Evolutionary conservation across 495 filamentous ascomycete genomes (phyloP).

Genomic region (Penicillium subrubescens): DNA sequence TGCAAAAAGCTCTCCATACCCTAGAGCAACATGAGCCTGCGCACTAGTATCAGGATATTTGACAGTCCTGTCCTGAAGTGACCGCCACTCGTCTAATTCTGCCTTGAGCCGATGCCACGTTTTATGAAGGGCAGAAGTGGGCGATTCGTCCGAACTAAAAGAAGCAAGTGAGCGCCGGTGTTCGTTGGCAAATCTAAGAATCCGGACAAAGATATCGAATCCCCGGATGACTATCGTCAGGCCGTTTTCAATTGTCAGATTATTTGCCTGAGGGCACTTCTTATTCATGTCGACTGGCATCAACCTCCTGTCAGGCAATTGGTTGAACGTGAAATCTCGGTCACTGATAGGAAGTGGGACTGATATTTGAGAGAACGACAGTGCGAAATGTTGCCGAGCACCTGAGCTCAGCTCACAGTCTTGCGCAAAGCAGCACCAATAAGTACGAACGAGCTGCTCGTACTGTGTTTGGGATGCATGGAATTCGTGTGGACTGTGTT

Average conservation of each 20-base stretch:
- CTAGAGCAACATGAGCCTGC: slow-evolving; percentile 45
- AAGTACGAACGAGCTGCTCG: slow-evolving; percentile 48
- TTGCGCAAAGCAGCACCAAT: slow-evolving; percentile 50
- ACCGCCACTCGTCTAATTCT: slow-evolving; percentile 47
- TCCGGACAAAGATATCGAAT: slow-evolving; percentile 48
- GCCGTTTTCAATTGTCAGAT: slow-evolving; percentile 41
- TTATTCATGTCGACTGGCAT: slow-evolving; percentile 43
- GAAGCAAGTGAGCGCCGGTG: slow-evolving; percentile 37
- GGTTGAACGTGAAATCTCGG: slow-evolving; percentile 44
- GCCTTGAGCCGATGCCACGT: slow-evolving; percentile 39
- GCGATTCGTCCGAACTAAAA: slow-evolving; percentile 16
- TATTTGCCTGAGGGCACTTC: slow-evolving; percentile 18
- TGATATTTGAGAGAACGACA: slow-evolving; percentile 46
- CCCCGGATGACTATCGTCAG: slow-evolving; percentile 45
- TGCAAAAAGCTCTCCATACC: slow-evolving; percentile 47
- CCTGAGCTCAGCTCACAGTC: slow-evolving; percentile 50
- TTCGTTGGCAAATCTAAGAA: slow-evolving; percentile 48
- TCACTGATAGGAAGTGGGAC: slow-evolving; percentile 48
- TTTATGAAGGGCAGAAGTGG: slow-evolving; percentile 21
- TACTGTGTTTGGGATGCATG: slow-evolving; percentile 45
- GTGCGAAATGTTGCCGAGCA: slow-evolving; percentile 46
- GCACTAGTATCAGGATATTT: slow-evolving; percentile 41
- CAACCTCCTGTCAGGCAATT: slow-evolving; percentile 27
- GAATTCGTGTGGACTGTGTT: slow-evolving; percentile 43
- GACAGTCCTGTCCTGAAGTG: slow-evolving; percentile 43